These are phyloP conservation scores for Fusarium begoniae DNA, from an alignment of 2,329 filamentous ascomycete genomes.

Conservation along the genomic window DNA sequence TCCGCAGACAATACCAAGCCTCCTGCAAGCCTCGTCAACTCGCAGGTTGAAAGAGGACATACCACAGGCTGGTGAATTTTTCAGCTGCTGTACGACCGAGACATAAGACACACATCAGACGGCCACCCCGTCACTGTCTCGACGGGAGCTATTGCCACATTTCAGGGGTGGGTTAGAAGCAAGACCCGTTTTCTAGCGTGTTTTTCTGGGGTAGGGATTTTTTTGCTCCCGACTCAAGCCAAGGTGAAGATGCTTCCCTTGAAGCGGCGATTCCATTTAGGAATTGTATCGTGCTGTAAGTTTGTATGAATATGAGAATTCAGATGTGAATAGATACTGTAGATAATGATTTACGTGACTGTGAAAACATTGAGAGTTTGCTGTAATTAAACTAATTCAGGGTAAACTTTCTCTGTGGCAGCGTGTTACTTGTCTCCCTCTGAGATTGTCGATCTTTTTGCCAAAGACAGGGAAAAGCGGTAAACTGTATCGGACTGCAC, in stretches of 20 bases:
- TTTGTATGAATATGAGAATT: neutral
- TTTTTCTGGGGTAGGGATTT: constrained; percentile 30
- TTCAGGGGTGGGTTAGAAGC: constrained; percentile 22
- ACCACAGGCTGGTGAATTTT: constrained; percentile 5
- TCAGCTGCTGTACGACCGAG: constrained; percentile 20
- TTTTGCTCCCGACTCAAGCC: constrained; percentile 9
- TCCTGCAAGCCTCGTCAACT: constrained; percentile 1
- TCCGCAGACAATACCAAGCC: neutral
- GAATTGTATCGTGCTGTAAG: neutral
- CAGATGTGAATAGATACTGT: fast-evolving
- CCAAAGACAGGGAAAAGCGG: constrained; percentile 23
- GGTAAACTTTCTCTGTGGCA: neutral
- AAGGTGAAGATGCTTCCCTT: neutral
- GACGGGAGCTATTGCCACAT: constrained; percentile 31
- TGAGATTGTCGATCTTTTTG: constrained; percentile 24
- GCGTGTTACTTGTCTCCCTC: constrained; percentile 2
- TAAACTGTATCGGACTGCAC: neutral
- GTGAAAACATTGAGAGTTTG: neutral
- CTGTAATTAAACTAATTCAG: neutral
- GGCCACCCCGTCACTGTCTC: constrained; percentile 27
- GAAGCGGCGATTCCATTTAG: neutral
- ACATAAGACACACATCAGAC: constrained; percentile 15
- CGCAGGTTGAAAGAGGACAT: neutral
- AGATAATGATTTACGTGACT: fast-evolving
- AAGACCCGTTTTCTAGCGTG: constrained; percentile 38